Evolutionary conservation across 208 protist genomes (phyloP), one percentile per base, ranked within the genome.

Genomic region (Leptomonas pyrrhocoris): DNA sequence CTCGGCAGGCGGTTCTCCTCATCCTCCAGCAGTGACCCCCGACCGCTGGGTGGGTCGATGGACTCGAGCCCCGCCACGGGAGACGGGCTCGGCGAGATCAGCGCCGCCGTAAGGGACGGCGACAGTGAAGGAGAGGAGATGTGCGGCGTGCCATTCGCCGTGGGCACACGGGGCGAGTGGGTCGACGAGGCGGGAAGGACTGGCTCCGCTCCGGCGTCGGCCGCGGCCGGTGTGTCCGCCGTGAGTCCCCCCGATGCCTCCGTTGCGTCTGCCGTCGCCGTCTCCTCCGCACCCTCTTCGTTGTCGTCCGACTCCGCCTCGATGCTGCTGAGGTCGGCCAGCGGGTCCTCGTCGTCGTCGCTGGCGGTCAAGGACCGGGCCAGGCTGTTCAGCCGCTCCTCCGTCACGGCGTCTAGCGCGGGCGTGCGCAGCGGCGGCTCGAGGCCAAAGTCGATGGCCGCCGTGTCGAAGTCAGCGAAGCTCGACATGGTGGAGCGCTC

Each of bases 361-460:
- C 42, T 40, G 27, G 19, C 12, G 45, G 28, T 43, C 27, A 51
- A 40, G 16, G 70, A 64, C 36, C 56, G 58, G 23, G 57, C 49
- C 9, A 76, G 70, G 12, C 27, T 48, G 28, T 31, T 53, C 18
- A 66, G 73, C 12, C 68, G 65, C 48, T 55, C 73, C 43, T 79
- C 73, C 27, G 60, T 45, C 25, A 49, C 73, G 38, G 50, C 40
- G 55, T 69, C 53, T 50, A 60, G 27, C 12, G 51, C 43, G 4
- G 55, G 43, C 8, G 60, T 49, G 46, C 51, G 31, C 19, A 68
- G 54, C 46, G 63, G 73, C 3, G 77, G 15, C n/a, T 85, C 83
- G 34, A 83, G 74, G n/a, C 77, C 80, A 63, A 84, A 89, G 25
- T 89, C 83, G 31, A 81, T 70, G 25, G 74, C 74, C 18, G 70